These are phyloP conservation scores for Capsicum chinense DNA, from an alignment of 257 asterid genomes.

Conservation along the genomic window DNA sequence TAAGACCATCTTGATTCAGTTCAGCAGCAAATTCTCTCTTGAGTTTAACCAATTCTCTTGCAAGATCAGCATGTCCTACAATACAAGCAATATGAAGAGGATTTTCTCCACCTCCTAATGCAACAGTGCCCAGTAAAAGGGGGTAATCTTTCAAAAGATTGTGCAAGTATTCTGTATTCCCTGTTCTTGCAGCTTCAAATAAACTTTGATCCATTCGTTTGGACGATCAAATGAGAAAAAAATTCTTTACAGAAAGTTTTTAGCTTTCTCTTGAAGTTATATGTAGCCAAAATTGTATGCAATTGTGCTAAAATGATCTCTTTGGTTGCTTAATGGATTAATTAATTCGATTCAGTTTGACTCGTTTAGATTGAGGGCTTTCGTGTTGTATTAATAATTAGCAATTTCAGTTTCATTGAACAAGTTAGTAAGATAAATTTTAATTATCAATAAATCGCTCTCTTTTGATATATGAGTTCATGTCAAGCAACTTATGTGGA, in stretches of 20 bases:
- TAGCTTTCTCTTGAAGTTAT: background rate
- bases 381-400: background rate
- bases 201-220: conserved; percentile 13
- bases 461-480: background rate
- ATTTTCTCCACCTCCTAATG: background rate
- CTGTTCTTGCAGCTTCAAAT: background rate
- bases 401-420: background rate
- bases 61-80: background rate
- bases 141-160: background rate
- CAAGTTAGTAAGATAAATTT: background rate
- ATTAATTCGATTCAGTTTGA: background rate
- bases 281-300: background rate
- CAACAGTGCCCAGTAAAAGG: background rate
- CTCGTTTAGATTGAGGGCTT: background rate
- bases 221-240: background rate
- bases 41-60: background rate
- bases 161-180: conserved; percentile 14
- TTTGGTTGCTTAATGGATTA: background rate
- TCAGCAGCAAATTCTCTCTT: conserved; percentile 25
- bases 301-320: background rate
- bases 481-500: no score
- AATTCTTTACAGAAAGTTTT: background rate
- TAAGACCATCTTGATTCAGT: conserved; percentile 30
- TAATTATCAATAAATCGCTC: background rate
- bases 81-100: conserved; percentile 20